Evolutionary conservation across 1,284 basidiomycete genomes (phyloP), one percentile per base, ranked within the genome.

Genomic region (Ganoderma sinense): DNA sequence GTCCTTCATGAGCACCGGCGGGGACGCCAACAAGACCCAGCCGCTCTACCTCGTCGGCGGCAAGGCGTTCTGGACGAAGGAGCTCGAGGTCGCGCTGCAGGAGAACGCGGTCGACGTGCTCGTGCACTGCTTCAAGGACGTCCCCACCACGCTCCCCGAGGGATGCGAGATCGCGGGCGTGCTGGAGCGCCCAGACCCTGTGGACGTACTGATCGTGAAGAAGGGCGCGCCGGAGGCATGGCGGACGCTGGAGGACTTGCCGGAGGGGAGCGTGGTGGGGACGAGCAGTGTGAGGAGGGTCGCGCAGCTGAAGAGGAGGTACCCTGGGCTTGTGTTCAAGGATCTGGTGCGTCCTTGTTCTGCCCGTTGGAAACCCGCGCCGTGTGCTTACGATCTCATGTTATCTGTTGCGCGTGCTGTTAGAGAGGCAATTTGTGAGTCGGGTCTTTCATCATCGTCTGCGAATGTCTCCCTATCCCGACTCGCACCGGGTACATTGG

Each of bases 31-130:
- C 78, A 92, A 97, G 80, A 91, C 89, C 0, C 90, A 93, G 73
- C 91, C 94, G 6, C 84, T 95, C 20, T 94, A 94, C 79, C 84
- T 93, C 26, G 82, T 94, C n/a, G 93, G 91, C 29, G 94, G 94
- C 18, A 96, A 97, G 81, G 91, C 94, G 0, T 84, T 99, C 20
- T 99, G 97, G 97, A 98, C 97, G 39, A 94, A 95, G 78, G 97
- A 98, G 78, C 90, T 99, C 70, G 97, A 99, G 80, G 92, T 93
- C 26, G 91, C 93, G 31, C 85, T 99, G 65, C 85, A 88, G 58
- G 86, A 90, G 53, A 85, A 88, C 23, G 83, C 86, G 14, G 94
- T 98, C 65, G 98, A 99, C 80, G 91, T 98, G 84, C 91, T 99
- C 75, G 92, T 99, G 26, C 98, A 99, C 82, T 92, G 89, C 67